phyloP scores from a whole-genome alignment of 2,329 filamentous ascomycete genomes.

The Fusarium secorum region DNA sequence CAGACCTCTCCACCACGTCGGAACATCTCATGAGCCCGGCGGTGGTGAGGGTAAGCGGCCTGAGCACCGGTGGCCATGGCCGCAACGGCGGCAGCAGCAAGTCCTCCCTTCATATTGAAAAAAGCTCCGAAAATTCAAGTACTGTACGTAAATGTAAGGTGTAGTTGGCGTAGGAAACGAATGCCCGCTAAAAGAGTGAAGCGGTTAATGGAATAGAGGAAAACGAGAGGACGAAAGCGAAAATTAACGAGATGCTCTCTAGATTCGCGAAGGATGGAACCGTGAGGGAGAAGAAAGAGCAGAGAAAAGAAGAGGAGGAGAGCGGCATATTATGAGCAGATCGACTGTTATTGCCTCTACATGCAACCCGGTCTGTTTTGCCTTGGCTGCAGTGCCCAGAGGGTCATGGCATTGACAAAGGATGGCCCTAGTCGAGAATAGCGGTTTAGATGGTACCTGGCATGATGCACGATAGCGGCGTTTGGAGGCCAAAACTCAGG shows the following conservation, averaged over 20 bases:
- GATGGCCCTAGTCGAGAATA: constrained; percentile 29
- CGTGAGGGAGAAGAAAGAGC: constrained; percentile 47
- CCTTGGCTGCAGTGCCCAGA: constrained; percentile 34
- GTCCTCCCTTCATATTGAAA: constrained; percentile 76
- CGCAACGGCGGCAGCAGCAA: constrained; percentile 71
- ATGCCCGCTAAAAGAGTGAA: constrained; percentile 91
- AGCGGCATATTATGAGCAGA: constrained; percentile 43
- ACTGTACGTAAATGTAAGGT: constrained; percentile 23
- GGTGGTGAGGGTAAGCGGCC: constrained; percentile 65
- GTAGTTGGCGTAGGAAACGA: constrained; percentile 59
- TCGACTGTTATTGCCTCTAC: constrained; percentile 50
- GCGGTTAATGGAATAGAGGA: constrained; percentile 64
- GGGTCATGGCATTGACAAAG: constrained; percentile 32
- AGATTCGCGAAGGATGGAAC: constrained; percentile 60
- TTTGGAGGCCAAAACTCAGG: constrained; percentile 27
- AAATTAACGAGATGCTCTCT: constrained; percentile 53
- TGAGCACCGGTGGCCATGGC: constrained; percentile 64
- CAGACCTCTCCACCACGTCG: constrained; percentile 62
- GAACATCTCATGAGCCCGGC: constrained; percentile 69
- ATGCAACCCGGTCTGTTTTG: constrained; percentile 20
- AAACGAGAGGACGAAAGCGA: constrained; percentile 61
- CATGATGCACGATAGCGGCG: constrained; percentile 20
- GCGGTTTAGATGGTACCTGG: constrained; percentile 30
- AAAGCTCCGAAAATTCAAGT: constrained; percentile 38
- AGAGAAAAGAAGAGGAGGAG: constrained; percentile 43